Evolutionary conservation across 352 stramenopile species (phyloP).

Genomic region (Globisporangium recalcitrans): DNA sequence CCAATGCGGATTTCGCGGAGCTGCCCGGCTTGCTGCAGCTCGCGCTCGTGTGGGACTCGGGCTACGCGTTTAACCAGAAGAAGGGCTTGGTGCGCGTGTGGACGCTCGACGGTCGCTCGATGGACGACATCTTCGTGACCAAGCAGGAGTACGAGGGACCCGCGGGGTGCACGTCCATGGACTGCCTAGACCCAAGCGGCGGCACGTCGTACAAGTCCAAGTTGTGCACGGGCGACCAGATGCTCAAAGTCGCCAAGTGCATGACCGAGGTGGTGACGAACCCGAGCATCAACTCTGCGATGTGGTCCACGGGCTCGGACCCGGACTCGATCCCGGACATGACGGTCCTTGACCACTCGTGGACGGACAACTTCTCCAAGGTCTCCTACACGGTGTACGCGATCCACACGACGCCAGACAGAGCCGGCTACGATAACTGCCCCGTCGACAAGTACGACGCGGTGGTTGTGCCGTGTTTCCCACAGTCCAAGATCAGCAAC

Average conservation of each 20-base stretch:
- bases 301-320: conserved; percentile 25
- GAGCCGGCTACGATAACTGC: conserved; percentile 19
- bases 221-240: conserved; percentile 29
- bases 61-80: conserved; percentile 19
- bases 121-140: conserved; percentile 20
- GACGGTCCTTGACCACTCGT: conserved; percentile 17
- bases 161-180: conserved; percentile 2
- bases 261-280: conserved; percentile 18
- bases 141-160: conserved; percentile 10
- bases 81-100: neutral
- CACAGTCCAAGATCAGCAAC: neutral
- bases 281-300: conserved; percentile 13
- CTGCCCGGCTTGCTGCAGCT: conserved; percentile 28
- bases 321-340: conserved; percentile 6
- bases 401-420: conserved; percentile 9
- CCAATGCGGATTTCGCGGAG: conserved; percentile 7
- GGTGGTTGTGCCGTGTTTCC: conserved; percentile 24
- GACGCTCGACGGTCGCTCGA: conserved; percentile 14
- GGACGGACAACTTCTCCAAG: conserved; percentile 7
- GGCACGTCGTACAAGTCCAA: conserved; percentile 11
- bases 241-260: conserved; percentile 25
- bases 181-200: conserved; percentile 24
- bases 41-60: conserved; percentile 36
- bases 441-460: conserved; percentile 20
- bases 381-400: conserved; percentile 15